A percentile compares a stretch with the other conserved stretches of the same genome.
These are phyloP conservation scores for Diplocarpon rosae DNA, from an alignment of 2,329 filamentous ascomycete species.

Conservation along the genomic window DNA sequence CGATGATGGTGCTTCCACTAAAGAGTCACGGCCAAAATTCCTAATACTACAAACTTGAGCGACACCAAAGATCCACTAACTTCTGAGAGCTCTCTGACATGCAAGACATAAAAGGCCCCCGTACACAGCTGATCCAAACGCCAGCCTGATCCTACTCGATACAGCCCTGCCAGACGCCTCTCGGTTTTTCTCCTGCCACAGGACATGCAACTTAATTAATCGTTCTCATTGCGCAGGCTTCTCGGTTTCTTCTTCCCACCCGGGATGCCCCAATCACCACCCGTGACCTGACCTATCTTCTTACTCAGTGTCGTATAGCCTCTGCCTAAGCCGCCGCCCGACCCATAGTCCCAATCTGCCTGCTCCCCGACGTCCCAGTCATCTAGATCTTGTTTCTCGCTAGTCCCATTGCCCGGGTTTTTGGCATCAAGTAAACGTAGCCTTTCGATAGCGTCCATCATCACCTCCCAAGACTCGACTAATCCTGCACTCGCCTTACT, in stretches of 20 bases:
- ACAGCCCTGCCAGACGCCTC: background rate
- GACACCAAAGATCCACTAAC: too few relatives aligned
- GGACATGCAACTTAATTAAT: constrained; percentile 3
- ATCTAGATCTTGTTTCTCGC: constrained; percentile 13
- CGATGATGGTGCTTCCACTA: too few relatives aligned
- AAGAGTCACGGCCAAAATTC: too few relatives aligned
- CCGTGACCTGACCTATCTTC: constrained; percentile 22
- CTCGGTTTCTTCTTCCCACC: constrained; percentile 22
- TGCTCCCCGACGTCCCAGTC: constrained; percentile 20
- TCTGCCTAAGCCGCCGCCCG: constrained; percentile 15
- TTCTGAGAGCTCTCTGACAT: too few relatives aligned
- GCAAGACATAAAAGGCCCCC: too few relatives aligned
- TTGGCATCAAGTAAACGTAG: constrained; percentile 18
- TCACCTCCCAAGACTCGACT: constrained; percentile 50
- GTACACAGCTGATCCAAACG: too few relatives aligned
- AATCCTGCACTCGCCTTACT: constrained; percentile 44
- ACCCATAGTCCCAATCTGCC: constrained; percentile 20
- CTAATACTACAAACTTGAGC: too few relatives aligned
- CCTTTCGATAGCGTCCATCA: constrained; percentile 32
- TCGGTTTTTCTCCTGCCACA: background rate
- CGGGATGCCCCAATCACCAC: constrained; percentile 21
- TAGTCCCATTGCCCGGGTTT: constrained; percentile 4
- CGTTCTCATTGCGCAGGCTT: constrained; percentile 23
- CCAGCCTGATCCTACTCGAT: background rate
- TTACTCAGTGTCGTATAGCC: constrained; percentile 22